Evolutionary conservation across 75 land plant genomes (phyloP), one percentile per base, ranked within the genome.

Genomic region (Picea glauca): DNA sequence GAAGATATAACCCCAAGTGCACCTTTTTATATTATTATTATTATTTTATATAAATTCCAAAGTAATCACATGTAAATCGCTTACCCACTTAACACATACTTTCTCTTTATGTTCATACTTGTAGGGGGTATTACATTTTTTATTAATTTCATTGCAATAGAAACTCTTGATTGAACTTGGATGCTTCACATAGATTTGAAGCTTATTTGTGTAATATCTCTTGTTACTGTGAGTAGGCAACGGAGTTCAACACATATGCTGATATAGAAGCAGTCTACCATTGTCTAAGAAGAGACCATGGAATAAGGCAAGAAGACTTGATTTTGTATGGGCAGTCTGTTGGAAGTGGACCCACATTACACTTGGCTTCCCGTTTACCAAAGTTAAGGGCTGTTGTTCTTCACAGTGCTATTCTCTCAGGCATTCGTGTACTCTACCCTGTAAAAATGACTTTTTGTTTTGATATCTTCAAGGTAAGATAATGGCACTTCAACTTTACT

Each of bases 181-280:
- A 43, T 18, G n/a, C 32, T 68, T 32, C 33, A 1, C 35, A 70
- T 43, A 43, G 56, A 70, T 8, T 35, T n/a, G 13, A 70, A 38
- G 56, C 26, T 43, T 70, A 70, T 70, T 66, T 33, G 5, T 50
- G 56, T 50, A 50, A 50, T 35, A 17, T n/a, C n/a, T 15, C 38
- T 66, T 70, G 56, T 70, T 43, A 70, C 74, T 40, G 43, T 70
- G 74, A 8, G 54, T 23, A 75, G 76, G 76, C 76, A 75, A 75
- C 76, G 13, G 76, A 75, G 76, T 31, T 56, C 35, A 75, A 75
- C 56, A 75, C 76, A 15, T 75, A 75, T 58, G 59, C 59, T 17
- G 98, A 95, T 85, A 93, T 95, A 80, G 98, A 95, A 58, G 98
- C 98, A 26, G 98, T 96, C 1, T 93, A 93, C 80, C 77, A 91